phyloP scores from a whole-genome alignment of 371 early-diverging fungal genomes.

The Mucor plumbeus region DNA sequence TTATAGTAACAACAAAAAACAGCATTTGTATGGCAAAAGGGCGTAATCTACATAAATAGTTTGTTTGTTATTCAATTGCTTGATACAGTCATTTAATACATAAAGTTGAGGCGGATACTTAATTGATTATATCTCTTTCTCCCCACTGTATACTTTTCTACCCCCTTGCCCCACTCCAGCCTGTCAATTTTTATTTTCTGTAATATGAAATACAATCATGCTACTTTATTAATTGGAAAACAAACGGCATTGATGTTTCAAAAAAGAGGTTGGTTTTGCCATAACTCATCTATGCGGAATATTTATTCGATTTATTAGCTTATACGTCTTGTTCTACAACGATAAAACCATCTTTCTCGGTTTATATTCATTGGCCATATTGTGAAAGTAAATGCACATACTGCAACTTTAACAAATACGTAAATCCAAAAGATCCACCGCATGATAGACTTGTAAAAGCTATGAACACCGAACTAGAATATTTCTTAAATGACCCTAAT shows the following conservation, averaged over 20 bases:
- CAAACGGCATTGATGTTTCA: not conserved
- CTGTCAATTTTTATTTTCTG: not conserved
- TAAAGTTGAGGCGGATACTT: not conserved
- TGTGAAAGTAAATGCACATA: conserved; percentile 87
- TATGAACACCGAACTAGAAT: conserved; percentile 56
- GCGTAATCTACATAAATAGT: not conserved
- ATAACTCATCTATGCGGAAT: not conserved
- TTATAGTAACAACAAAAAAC: not conserved
- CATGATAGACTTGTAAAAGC: conserved; percentile 61
- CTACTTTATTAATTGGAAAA: not conserved
- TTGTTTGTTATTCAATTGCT: not conserved
- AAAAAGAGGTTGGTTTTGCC: not conserved
- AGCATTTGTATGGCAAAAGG: not conserved
- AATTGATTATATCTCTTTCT: not conserved
- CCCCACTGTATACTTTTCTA: not conserved
- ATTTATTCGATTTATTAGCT: not conserved
- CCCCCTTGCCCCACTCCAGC: not conserved
- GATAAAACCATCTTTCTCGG: conserved; percentile 46
- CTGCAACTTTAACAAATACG: conserved; percentile 88
- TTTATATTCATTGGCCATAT: conserved; percentile 90
- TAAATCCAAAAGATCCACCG: conserved; percentile 60
- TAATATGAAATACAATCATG: not conserved
- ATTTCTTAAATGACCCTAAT: conserved; percentile 39
- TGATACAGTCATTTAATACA: not conserved
- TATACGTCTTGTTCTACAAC: not conserved